Percentiles rank a stretch among this genome's conserved stretches.
phyloP scores from a whole-genome alignment of 257 asterid genomes.

The Solanum chiquidenum region DNA sequence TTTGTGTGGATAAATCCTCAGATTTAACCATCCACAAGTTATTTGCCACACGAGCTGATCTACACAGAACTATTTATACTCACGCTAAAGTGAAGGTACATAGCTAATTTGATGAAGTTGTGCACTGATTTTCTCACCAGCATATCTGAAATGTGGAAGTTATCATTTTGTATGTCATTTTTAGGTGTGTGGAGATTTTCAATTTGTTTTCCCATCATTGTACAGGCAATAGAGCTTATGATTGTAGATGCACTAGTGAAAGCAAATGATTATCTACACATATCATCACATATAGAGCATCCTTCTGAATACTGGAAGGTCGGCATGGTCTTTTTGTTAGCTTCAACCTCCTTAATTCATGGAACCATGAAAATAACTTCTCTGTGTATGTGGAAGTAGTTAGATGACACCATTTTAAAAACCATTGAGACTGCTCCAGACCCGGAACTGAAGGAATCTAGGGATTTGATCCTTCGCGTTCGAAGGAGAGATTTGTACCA shows the following conservation, averaged over 20 bases:
- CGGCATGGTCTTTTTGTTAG: slow-evolving; percentile 10
- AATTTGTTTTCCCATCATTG: neutral
- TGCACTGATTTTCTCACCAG: neutral
- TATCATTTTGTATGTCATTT: neutral
- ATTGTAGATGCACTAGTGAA: slow-evolving; percentile 79
- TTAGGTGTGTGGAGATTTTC: neutral
- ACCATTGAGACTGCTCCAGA: slow-evolving; percentile 81
- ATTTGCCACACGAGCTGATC: slow-evolving; percentile 88
- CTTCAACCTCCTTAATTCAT: neutral
- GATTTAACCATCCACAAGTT: slow-evolving; percentile 81
- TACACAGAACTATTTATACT: slow-evolving; percentile 75
- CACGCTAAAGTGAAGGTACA: slow-evolving; percentile 94
- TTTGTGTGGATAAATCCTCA: slow-evolving; percentile 21
- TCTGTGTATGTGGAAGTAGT: slow-evolving; percentile 30
- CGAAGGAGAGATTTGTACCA: slow-evolving; percentile 82
- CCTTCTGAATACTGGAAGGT: slow-evolving; percentile 96
- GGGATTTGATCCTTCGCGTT: slow-evolving; percentile 79
- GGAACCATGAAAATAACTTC: neutral
- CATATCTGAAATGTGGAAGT: neutral
- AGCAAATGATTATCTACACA: slow-evolving; percentile 60
- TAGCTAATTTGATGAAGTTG: neutral
- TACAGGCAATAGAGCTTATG: slow-evolving; percentile 89
- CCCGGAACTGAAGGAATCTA: slow-evolving; percentile 61
- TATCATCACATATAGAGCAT: slow-evolving; percentile 71
- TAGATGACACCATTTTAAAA: slow-evolving; percentile 82